Percentiles rank a stretch among this genome's conserved stretches.
phyloP scores from a whole-genome alignment of 768 basidiomycete species.

The Chalciporus chontae region DNA sequence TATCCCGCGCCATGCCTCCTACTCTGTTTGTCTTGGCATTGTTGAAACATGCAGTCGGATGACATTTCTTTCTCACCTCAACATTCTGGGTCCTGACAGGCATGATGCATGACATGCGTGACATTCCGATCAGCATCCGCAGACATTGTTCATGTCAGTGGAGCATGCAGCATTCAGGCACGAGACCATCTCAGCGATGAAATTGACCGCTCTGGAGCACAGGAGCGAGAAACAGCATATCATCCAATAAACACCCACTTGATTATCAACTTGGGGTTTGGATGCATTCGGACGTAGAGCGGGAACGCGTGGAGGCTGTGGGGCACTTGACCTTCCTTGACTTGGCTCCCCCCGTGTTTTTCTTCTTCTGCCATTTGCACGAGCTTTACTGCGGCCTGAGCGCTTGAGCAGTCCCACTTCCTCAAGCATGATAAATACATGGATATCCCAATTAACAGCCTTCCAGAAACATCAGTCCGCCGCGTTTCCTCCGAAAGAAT shows the following conservation, averaged over 20 bases:
- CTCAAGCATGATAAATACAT: not conserved
- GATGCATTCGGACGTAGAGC: not conserved
- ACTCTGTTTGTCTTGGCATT: slow-evolving; percentile 1
- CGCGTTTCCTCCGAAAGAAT: slow-evolving; percentile 20
- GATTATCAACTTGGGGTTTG: slow-evolving; percentile 11
- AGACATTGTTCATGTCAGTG: slow-evolving; percentile 4
- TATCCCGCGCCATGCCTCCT: not conserved
- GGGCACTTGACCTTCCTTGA: slow-evolving; percentile 3
- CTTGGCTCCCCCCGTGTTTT: slow-evolving; percentile 2
- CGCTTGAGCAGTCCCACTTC: slow-evolving; percentile 11
- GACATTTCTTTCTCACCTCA: slow-evolving; percentile 12
- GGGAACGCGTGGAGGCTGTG: not conserved
- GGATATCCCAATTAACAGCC: slow-evolving; percentile 9
- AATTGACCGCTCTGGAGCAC: slow-evolving; percentile 4
- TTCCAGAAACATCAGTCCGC: slow-evolving; percentile 10
- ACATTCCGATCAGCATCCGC: slow-evolving; percentile 27
- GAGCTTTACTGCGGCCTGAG: slow-evolving; percentile 4
- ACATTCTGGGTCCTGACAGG: not conserved
- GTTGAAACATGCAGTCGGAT: slow-evolving; percentile 11
- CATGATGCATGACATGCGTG: not conserved
- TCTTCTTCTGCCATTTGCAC: slow-evolving; percentile 1
- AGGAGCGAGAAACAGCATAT: slow-evolving; percentile 3
- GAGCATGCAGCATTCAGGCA: not conserved
- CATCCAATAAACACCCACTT: not conserved
- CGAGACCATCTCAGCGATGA: slow-evolving; percentile 11